These are phyloP conservation scores for Inonotus obliquus DNA, from an alignment of 1,284 basidiomycete genomes.

Conservation along the genomic window DNA sequence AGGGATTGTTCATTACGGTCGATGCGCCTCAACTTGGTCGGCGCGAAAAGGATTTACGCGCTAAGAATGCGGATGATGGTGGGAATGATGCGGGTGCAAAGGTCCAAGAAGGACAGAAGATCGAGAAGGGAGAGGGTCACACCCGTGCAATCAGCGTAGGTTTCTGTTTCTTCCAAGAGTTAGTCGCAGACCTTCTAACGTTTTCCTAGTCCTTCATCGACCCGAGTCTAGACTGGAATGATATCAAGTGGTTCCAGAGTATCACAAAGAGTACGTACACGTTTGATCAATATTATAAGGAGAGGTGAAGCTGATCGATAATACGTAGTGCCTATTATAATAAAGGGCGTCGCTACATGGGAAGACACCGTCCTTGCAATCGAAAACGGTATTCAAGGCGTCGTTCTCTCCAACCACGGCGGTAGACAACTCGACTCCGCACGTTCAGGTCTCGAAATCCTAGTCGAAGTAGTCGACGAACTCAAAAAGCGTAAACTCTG, in stretches of 20 bases:
- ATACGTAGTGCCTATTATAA: constrained; percentile 41
- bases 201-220: constrained; percentile 82
- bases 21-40: constrained; percentile 91
- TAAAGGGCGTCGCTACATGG: constrained; percentile 53
- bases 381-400: constrained; percentile 59
- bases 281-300: not conserved
- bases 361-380: constrained; percentile 63
- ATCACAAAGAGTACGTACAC: constrained; percentile 57
- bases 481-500: constrained; percentile 46
- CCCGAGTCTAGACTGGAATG: constrained; percentile 82
- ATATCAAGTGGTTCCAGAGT: constrained; percentile 83
- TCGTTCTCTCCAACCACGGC: constrained; percentile 64
- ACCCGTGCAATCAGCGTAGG: constrained; percentile 88
- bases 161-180: constrained; percentile 7
- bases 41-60: constrained; percentile 92
- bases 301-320: constrained; percentile 4
- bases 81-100: constrained; percentile 68
- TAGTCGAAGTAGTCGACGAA: constrained; percentile 58
- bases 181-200: not conserved
- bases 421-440: constrained; percentile 66
- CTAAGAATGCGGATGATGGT: constrained; percentile 63
- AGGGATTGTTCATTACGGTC: constrained; percentile 87
- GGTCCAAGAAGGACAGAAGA: constrained; percentile 54
- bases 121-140: constrained; percentile 86
- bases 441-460: constrained; percentile 58